A percentile compares a stretch with the other conserved stretches of the same genome.
Conservation (phyloP, 139 green algal species). For the Chlamydomonas incerta region DNA sequence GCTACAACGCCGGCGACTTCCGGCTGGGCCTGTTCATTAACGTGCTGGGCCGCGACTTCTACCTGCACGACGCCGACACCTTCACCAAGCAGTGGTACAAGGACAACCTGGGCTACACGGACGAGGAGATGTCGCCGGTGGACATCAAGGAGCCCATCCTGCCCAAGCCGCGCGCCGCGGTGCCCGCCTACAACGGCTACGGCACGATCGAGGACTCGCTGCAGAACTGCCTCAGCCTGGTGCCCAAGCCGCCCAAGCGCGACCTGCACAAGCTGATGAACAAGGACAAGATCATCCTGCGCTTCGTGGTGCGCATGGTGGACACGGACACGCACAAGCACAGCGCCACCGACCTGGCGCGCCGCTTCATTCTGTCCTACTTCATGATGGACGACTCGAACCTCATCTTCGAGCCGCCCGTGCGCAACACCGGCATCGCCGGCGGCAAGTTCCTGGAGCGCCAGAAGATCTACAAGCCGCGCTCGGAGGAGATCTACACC, state of each 20-base stretch:
- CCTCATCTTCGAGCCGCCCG: constrained; percentile 90
- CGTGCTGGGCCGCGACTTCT: constrained; percentile 85
- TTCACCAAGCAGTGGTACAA: constrained; percentile 85
- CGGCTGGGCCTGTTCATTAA: constrained; percentile 76
- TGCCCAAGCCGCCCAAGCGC: constrained; percentile 78
- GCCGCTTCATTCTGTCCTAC: constrained; percentile 92
- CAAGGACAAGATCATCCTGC: constrained; percentile 89
- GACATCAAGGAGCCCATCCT: constrained; percentile 72
- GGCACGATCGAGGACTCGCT: constrained; percentile 84
- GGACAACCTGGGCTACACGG: constrained; percentile 71
- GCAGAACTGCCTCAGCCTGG: constrained; percentile 89
- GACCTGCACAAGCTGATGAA: constrained; percentile 93
- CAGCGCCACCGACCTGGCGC: constrained; percentile 53
- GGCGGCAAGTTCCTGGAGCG: constrained; percentile 95
- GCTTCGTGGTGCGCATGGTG: constrained; percentile 71
- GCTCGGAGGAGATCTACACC: constrained; percentile 73
- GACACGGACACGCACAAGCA: constrained; percentile 68
- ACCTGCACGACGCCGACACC: constrained; percentile 87
- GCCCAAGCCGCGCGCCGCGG: constrained; percentile 52
- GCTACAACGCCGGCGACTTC: constrained; percentile 84
- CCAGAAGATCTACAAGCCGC: constrained; percentile 66
- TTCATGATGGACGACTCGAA: constrained; percentile 91
- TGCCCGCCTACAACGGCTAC: constrained; percentile 88
- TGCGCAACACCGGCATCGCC: constrained; percentile 85
- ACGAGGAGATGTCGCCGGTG: constrained; percentile 72